These are phyloP conservation scores for Cystobasidiopsis lactophilus DNA, from an alignment of 768 basidiomycete genomes.

Conservation along the genomic window DNA sequence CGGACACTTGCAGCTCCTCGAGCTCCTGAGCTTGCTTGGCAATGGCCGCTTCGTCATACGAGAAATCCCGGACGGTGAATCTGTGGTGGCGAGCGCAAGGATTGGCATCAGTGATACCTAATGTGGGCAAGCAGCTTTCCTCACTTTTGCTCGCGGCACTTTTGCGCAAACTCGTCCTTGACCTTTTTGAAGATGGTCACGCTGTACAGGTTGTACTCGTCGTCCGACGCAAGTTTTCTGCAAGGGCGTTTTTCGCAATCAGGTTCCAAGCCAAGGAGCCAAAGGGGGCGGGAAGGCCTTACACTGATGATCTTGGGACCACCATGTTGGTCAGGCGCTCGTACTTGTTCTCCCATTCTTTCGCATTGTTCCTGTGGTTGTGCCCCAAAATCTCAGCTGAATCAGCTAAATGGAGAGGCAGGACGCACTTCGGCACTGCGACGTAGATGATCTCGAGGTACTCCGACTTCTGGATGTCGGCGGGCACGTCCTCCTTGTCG, in stretches of 20 bases:
- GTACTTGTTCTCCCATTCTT: slow-evolving; percentile 76
- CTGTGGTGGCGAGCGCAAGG: slow-evolving; percentile 27
- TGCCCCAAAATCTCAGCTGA: too few relatives aligned
- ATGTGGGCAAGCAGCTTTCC: slow-evolving; percentile 19
- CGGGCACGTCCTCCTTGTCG: slow-evolving; percentile 53
- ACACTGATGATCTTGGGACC: slow-evolving; percentile 78
- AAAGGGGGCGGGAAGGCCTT: slow-evolving; percentile 18
- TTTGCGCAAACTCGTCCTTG: slow-evolving; percentile 79
- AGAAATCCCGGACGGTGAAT: slow-evolving; percentile 86
- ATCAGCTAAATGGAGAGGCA: not conserved
- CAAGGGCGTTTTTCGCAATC: too few relatives aligned
- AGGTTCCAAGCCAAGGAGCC: not conserved
- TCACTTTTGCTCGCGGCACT: slow-evolving; percentile 85
- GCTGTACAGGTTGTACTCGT: slow-evolving; percentile 64
- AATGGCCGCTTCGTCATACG: slow-evolving; percentile 59
- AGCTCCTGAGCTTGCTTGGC: slow-evolving; percentile 62
- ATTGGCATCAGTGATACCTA: not conserved
- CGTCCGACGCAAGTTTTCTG: slow-evolving; percentile 59
- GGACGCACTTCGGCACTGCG: slow-evolving; percentile 69
- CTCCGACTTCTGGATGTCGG: slow-evolving; percentile 44
- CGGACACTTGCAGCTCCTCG: slow-evolving; percentile 53
- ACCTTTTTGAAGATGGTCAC: slow-evolving; percentile 77
- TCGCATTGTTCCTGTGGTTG: slow-evolving; percentile 41
- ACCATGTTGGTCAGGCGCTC: slow-evolving; percentile 74
- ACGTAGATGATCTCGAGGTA: slow-evolving; percentile 81